phyloP scores from a whole-genome alignment of 2,329 filamentous ascomycete genomes.

The Sphaceloma murrayae region DNA sequence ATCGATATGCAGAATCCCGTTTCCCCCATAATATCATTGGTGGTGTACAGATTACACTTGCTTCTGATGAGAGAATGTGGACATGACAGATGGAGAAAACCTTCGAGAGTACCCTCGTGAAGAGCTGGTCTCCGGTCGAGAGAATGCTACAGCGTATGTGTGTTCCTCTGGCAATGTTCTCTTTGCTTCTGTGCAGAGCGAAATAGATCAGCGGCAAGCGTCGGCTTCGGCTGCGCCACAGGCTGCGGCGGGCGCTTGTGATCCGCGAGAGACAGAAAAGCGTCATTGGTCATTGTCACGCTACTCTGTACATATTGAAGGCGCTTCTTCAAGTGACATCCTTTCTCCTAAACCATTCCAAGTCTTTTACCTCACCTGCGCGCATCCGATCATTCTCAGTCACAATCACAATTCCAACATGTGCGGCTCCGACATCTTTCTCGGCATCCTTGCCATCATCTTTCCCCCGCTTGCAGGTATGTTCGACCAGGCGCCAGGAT shows the following conservation, averaged over 20 bases:
- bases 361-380: not conserved
- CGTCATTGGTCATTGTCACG: slow-evolving; percentile 6
- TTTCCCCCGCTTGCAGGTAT: slow-evolving; percentile 51
- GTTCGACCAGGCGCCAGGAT: slow-evolving; percentile 22
- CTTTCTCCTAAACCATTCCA: not conserved
- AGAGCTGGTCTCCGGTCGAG: too few species aligned
- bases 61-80: too few species aligned
- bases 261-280: slow-evolving; percentile 9
- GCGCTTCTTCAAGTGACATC: slow-evolving; percentile 4
- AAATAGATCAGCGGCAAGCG: not conserved
- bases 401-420: slow-evolving; percentile 34
- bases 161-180: too few species aligned
- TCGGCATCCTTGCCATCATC: slow-evolving; percentile 51
- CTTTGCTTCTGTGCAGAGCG: not conserved
- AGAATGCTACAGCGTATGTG: too few species aligned
- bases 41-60: too few species aligned
- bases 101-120: too few species aligned
- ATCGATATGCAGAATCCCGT: too few species aligned
- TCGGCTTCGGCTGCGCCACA: slow-evolving; percentile 7
- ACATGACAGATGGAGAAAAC: too few species aligned
- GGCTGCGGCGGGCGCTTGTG: slow-evolving; percentile 1
- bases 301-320: not conserved
- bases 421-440: slow-evolving; percentile 53
- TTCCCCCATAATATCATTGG: too few species aligned
- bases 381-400: not conserved